Conservation (phyloP, 129 eudicot genomes). For the Ambrosia artemisiifolia region DNA sequence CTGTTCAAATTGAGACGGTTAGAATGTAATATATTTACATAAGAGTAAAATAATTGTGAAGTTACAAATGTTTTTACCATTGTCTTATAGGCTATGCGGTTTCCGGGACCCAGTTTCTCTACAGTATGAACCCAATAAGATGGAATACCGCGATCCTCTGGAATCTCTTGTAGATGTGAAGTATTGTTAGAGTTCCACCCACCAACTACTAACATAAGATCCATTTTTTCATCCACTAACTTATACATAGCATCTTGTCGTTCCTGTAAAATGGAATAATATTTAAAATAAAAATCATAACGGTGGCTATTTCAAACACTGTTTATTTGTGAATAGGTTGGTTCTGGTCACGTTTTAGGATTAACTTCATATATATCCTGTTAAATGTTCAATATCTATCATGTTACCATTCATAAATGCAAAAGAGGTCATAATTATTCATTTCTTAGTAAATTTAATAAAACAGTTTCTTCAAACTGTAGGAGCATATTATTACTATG, state of each 20-base stretch:
- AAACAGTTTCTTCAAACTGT: not conserved
- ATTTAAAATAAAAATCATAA: not conserved
- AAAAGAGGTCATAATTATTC: not conserved
- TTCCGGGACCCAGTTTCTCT: constrained; percentile 83
- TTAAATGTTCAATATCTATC: not conserved
- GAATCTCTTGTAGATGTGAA: constrained; percentile 86
- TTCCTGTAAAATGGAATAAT: constrained; percentile 38
- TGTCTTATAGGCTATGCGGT: constrained; percentile 58
- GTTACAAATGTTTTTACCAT: constrained; percentile 40
- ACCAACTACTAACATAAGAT: constrained; percentile 83
- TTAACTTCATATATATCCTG: not conserved
- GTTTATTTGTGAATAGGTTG: not conserved
- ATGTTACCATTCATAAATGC: not conserved
- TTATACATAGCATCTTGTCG: constrained; percentile 97
- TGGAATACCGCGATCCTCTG: constrained; percentile 91
- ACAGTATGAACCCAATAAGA: constrained; percentile 89
- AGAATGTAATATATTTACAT: not conserved
- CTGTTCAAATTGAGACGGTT: constrained; percentile 31
- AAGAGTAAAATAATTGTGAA: not conserved
- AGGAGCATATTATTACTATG: not conserved
- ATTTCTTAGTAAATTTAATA: not conserved
- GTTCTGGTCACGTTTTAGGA: not conserved
- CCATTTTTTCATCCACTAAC: constrained; percentile 64
- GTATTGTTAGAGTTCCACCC: constrained; percentile 98
- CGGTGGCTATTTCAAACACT: not conserved